A percentile compares a stretch with the other conserved stretches of the same genome.
Evolutionary conservation across 1,139 yeast genomes (phyloP).

Genomic region (Saccharomyces hybrid): DNA sequence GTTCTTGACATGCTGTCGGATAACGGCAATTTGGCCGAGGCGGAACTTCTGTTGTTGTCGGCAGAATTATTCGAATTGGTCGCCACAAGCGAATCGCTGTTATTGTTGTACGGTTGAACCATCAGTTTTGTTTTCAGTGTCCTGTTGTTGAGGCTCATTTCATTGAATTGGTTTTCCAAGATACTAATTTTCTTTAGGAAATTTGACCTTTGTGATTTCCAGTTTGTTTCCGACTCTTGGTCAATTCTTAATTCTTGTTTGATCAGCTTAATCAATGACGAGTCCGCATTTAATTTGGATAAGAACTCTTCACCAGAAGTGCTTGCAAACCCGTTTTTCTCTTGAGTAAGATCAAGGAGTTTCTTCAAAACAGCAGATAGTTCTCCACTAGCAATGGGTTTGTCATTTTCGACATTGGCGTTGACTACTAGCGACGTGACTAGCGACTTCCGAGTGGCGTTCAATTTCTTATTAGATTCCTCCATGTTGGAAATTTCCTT

Average conservation of each 20-base stretch:
- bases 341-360: constrained; percentile 16
- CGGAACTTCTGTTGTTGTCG: not conserved
- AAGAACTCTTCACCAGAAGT: constrained; percentile 21
- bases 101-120: constrained; percentile 18
- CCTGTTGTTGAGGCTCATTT: constrained; percentile 18
- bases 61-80: not conserved
- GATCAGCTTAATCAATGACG: constrained; percentile 17
- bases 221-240: constrained; percentile 20
- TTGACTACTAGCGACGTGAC: not conserved
- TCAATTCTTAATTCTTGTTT: constrained; percentile 24
- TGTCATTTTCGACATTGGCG: not conserved
- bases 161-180: constrained; percentile 21
- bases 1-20: constrained; percentile 1
- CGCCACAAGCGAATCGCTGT: not conserved
- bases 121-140: constrained; percentile 20
- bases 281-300: constrained; percentile 18
- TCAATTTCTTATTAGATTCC: constrained; percentile 4
- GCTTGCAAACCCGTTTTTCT: constrained; percentile 21
- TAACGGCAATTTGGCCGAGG: not conserved
- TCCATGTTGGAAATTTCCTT: constrained; percentile 5
- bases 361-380: constrained; percentile 13
- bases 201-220: constrained; percentile 19
- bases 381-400: constrained; percentile 4
- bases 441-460: not conserved
- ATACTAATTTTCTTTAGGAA: constrained; percentile 17